A percentile compares a stretch with the other conserved stretches of the same genome.
phyloP scores from a whole-genome alignment of 2,329 filamentous ascomycete genomes.

The Aureobasidium sp. region DNA sequence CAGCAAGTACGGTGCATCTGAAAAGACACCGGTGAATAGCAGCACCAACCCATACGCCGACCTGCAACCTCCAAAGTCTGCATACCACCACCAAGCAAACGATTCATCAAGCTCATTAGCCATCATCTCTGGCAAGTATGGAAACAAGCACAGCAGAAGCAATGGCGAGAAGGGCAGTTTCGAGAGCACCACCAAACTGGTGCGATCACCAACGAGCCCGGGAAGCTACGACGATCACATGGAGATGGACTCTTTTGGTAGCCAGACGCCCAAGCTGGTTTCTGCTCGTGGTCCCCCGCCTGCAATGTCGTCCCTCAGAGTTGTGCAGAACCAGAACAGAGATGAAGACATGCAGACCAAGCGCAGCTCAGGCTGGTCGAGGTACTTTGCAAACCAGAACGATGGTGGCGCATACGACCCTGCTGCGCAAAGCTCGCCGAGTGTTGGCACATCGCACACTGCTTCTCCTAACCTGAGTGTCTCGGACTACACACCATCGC shows the following conservation, averaged over 20 bases:
- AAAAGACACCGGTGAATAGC: conserved; percentile 4
- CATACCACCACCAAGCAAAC: conserved; percentile 19
- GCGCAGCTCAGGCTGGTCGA: conserved; percentile 49
- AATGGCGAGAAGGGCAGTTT: conserved; percentile 46
- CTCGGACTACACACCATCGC: conserved; percentile 37
- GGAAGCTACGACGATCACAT: conserved; percentile 15
- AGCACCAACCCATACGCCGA: not conserved
- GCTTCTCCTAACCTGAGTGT: conserved; percentile 25
- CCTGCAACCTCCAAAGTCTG: not conserved
- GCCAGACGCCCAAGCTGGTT: not conserved
- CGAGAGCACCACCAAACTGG: conserved; percentile 53
- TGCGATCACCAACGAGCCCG: conserved; percentile 38
- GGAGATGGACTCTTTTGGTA: conserved; percentile 19
- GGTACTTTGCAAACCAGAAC: conserved; percentile 32
- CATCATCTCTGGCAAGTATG: conserved; percentile 50
- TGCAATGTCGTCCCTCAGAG: not conserved
- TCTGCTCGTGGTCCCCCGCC: conserved; percentile 33
- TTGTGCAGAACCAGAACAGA: conserved; percentile 28
- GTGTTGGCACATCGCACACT: not conserved
- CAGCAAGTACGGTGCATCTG: conserved; percentile 1
- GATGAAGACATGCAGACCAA: conserved; percentile 37
- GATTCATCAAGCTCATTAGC: conserved; percentile 36
- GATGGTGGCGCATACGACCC: conserved; percentile 27
- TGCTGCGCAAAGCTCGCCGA: conserved; percentile 29
- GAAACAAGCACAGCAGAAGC: conserved; percentile 42